Percentiles rank a stretch among this genome's conserved stretches.
Evolutionary conservation across 108 stramenopile genomes (phyloP).

Genomic region (Poteriospumella lacustris): DNA sequence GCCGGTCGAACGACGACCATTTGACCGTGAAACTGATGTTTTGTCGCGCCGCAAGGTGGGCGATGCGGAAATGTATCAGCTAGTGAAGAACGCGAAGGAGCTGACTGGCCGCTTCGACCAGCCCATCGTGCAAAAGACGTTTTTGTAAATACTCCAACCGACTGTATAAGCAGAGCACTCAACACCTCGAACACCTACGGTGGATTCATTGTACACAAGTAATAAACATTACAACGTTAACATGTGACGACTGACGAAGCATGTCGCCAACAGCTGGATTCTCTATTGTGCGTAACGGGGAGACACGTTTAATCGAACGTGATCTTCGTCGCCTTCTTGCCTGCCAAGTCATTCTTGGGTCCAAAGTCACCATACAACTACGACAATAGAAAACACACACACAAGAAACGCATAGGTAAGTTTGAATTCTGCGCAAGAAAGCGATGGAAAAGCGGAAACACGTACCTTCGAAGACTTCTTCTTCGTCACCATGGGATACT

Average conservation of each 20-base stretch:
- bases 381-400: slow-evolving; percentile 42
- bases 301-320: slow-evolving; percentile 63
- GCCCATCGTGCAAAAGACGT: background rate
- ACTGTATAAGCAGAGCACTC: too few species aligned
- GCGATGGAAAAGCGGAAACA: background rate
- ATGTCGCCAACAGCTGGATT: too few species aligned
- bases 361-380: slow-evolving; percentile 95
- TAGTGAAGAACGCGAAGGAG: background rate
- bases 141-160: background rate
- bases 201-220: too few species aligned
- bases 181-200: too few species aligned
- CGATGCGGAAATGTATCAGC: background rate
- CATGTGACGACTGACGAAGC: too few species aligned
- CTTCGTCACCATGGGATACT: slow-evolving; percentile 95
- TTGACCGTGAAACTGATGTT: background rate
- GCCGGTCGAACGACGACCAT: background rate
- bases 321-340: slow-evolving; percentile 76
- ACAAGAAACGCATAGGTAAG: background rate
- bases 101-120: background rate
- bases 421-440: background rate
- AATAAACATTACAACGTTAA: too few species aligned
- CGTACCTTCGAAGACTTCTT: slow-evolving; percentile 90
- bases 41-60: background rate
- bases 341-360: slow-evolving; percentile 66
- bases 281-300: too few species aligned